Evolutionary conservation across 495 filamentous ascomycete genomes (phyloP).

Genomic region (Penicillium tannophilum): DNA sequence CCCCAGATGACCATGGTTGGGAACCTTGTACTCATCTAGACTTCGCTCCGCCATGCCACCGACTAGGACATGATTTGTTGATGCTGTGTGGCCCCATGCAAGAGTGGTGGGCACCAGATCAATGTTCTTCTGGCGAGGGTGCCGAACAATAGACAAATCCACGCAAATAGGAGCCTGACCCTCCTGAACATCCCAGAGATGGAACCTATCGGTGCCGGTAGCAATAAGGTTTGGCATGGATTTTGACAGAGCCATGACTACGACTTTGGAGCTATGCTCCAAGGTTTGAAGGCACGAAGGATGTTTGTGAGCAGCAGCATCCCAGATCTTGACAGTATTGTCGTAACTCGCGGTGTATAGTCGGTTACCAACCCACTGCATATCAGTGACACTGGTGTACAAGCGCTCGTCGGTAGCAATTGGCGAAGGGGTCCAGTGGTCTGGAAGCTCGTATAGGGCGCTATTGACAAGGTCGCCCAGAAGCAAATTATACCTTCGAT

Average conservation of each 20-base stretch:
- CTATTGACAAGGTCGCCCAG: conserved; percentile 63
- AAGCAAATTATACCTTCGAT: conserved; percentile 74
- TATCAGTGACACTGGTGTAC: conserved; percentile 75
- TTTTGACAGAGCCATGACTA: conserved; percentile 64
- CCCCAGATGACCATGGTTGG: conserved; percentile 68
- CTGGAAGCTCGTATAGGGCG: conserved; percentile 63
- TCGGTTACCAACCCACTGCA: conserved; percentile 65
- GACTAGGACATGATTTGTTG: conserved; percentile 61
- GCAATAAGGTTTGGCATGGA: conserved; percentile 47
- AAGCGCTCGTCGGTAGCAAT: conserved; percentile 67
- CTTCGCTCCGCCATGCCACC: conserved; percentile 73
- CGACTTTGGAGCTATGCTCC: conserved; percentile 66
- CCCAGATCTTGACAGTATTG: conserved; percentile 76
- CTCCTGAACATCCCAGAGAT: conserved; percentile 28
- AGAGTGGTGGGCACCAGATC: conserved; percentile 65
- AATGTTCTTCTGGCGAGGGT: conserved; percentile 44
- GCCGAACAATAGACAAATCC: conserved; percentile 14
- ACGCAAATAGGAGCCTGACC: background rate
- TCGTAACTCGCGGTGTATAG: conserved; percentile 85
- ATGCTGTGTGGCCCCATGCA: conserved; percentile 63
- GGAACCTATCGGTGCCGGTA: conserved; percentile 45
- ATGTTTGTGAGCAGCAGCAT: conserved; percentile 35
- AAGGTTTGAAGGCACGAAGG: conserved; percentile 53
- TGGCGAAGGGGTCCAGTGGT: conserved; percentile 66
- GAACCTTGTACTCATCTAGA: conserved; percentile 55